Evolutionary conservation across 1,284 basidiomycete species (phyloP), one percentile per base, ranked within the genome.

Genomic region (Rhodotorula sp.): DNA sequence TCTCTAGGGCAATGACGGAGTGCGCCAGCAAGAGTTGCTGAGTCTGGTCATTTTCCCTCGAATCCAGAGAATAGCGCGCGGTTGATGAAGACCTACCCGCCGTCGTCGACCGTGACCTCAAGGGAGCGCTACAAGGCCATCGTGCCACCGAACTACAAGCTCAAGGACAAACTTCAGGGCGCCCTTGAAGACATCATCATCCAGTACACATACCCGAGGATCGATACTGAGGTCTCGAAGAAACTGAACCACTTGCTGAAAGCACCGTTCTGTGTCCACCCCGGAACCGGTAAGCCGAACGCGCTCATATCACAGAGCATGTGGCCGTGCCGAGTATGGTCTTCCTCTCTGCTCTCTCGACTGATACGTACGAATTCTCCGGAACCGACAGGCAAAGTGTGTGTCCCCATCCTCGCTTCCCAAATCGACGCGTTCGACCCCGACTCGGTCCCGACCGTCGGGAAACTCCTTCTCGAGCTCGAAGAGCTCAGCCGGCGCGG

Each of bases 161-260:
- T 29, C 26, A 26, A 29, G n/a, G 53, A 54, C 3, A n/a, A 26
- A 17, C 62, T 68, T 55, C 77, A 74, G 51, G 79, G 82, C 2
- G 86, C 87, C 1, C 81, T 91, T 79, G 89, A 96, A 79, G 95
- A 98, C 76, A 87, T 98, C 68, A 85, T 96, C 68, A 83, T 99
- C 20, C 91, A 95, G 79, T 98, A 97, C 81, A 95, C 92, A 0
- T 99, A 99, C 80, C 95, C 96, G 4, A 88, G 95, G 24, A 87
- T 99, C 71, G 95, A 99, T 80, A 89, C 92, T 10, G 95, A 99
- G 80, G 95, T 99, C 22, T 95, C 94, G 3, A 96, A 98, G 79
- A 93, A 95, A 78, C 86, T 94, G 68, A 99, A 99, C 82, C 96
- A 99, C 83, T 86, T 99, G 83, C 87, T 99, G 72, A 99, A 99